These are phyloP conservation scores for Didymosphaeria variabile DNA, from an alignment of 2,329 filamentous ascomycete genomes.

Conservation along the genomic window DNA sequence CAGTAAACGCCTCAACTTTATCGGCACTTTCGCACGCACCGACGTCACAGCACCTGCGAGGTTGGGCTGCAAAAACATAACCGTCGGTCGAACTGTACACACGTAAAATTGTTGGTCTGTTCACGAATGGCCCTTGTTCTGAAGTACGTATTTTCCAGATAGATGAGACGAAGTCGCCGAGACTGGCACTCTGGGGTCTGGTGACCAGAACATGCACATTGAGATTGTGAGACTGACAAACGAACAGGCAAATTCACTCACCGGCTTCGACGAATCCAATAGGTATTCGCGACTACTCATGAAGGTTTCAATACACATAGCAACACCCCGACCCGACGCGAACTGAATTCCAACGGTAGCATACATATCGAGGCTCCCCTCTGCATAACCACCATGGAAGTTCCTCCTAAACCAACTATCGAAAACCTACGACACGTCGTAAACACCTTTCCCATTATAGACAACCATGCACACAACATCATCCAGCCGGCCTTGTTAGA, in stretches of 20 bases:
- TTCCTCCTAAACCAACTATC: conserved; percentile 34
- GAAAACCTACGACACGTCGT: conserved; percentile 46
- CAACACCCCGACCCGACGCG: not conserved
- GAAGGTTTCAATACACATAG: not conserved
- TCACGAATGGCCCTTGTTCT: not conserved
- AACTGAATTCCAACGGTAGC: not conserved
- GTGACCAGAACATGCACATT: not conserved
- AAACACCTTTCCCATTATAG: conserved; percentile 67
- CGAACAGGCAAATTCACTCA: not conserved
- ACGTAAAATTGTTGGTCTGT: not conserved
- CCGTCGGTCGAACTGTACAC: no score
- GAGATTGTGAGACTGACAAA: not conserved
- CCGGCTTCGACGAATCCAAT: not conserved
- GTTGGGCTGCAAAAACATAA: not conserved
- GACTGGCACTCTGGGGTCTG: not conserved
- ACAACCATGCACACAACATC: conserved; percentile 77
- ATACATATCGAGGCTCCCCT: not conserved
- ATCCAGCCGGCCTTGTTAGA: conserved; percentile 62
- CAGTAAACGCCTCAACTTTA: not conserved
- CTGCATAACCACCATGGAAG: conserved; percentile 28
- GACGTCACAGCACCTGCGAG: conserved; percentile 4
- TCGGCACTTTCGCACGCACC: not conserved
- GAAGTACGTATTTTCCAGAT: not conserved
- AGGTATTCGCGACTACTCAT: not conserved
- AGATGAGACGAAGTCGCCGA: not conserved